A percentile compares a stretch with the other conserved stretches of the same genome.
phyloP scores from a whole-genome alignment of 148 eudicot genomes.

The Tetragonia tetragonoides region DNA sequence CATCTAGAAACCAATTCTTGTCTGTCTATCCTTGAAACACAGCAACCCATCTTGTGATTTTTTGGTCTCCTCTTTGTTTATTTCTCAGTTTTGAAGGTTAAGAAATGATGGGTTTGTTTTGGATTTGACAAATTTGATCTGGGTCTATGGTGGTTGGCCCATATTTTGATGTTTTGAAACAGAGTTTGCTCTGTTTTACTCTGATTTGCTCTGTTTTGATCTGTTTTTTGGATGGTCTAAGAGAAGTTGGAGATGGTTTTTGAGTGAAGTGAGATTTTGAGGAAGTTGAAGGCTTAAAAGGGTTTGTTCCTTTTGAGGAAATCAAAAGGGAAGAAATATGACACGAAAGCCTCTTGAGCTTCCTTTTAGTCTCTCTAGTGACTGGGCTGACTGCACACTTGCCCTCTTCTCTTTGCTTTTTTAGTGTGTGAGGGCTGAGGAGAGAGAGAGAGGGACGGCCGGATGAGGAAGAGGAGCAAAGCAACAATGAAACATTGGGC shows the following conservation, averaged over 20 bases:
- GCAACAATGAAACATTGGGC: too few relatives aligned
- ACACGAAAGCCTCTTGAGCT: neutral
- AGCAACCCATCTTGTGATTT: conserved; percentile 60
- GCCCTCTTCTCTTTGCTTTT: conserved; percentile 13
- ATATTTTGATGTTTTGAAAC: neutral
- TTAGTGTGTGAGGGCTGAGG: neutral
- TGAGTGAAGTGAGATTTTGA: too few relatives aligned
- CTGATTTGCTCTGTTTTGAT: neutral
- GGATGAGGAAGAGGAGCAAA: neutral
- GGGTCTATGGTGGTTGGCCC: too few relatives aligned
- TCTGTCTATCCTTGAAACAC: conserved; percentile 64
- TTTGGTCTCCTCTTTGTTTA: too few relatives aligned
- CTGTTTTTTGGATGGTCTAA: neutral
- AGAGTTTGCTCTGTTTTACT: neutral
- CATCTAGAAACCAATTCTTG: conserved; percentile 86
- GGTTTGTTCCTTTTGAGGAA: conserved; percentile 13
- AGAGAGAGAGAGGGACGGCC: neutral
- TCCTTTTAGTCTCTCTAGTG: neutral
- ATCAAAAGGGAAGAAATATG: neutral
- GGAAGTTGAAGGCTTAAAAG: neutral
- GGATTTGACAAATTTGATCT: too few relatives aligned
- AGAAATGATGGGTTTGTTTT: too few relatives aligned
- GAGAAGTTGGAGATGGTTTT: too few relatives aligned
- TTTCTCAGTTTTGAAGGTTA: too few relatives aligned
- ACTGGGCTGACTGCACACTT: too few relatives aligned